Conservation (phyloP, 306 rosid species). For the Cucumis sativus region Cucumber_9930_V3 NC_026656.2:23010001-23010500, state of each 20-base stretch:
- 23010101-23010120: neutral
- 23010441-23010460: conserved; percentile 80
- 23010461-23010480: conserved; percentile 69
- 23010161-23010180: neutral
- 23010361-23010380: conserved; percentile 47
- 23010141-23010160: neutral
- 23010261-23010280: conserved; percentile 8
- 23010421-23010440: conserved; percentile 77
- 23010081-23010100: neutral
- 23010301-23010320: conserved; percentile 20
- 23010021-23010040: neutral
- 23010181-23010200: neutral
- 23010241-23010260: conserved; percentile 5
- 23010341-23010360: conserved; percentile 27
- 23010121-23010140: neutral
- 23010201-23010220: neutral
- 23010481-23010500: neutral
- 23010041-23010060: neutral
- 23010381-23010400: conserved; percentile 55
- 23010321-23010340: conserved; percentile 11
- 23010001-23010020: neutral
- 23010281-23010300: conserved; percentile 11
- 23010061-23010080: neutral
- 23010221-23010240: neutral
- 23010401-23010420: conserved; percentile 44